A percentile compares a stretch with the other conserved stretches of the same genome.
These are phyloP conservation scores for Umbellularia californica DNA, from an alignment of 164 flowering plant genomes.

Conservation along the genomic window DNA sequence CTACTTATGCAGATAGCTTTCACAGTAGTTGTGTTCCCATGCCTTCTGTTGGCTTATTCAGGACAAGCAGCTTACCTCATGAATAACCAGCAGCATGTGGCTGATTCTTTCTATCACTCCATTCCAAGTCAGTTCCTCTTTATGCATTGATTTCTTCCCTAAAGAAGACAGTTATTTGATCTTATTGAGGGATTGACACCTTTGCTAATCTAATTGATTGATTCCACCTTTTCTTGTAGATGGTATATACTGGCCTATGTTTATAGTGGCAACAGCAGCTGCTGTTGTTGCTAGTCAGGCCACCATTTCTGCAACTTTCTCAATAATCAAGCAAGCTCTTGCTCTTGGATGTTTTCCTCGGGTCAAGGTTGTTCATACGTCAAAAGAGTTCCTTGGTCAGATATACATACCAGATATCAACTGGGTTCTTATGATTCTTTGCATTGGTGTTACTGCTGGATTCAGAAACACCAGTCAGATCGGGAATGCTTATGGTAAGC, in stretches of 20 bases:
- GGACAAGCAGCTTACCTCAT: constrained; percentile 96
- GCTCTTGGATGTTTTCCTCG: constrained; percentile 89
- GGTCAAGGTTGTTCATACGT: constrained; percentile 84
- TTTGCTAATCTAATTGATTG: not conserved
- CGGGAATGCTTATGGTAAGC: constrained; percentile 90
- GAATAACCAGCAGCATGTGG: constrained; percentile 52
- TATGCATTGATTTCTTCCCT: not conserved
- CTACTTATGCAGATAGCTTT: constrained; percentile 52
- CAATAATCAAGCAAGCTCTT: constrained; percentile 82
- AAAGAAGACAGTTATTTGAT: not conserved
- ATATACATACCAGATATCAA: constrained; percentile 88
- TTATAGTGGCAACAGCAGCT: constrained; percentile 75
- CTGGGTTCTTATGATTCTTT: constrained; percentile 85
- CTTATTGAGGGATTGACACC: not conserved
- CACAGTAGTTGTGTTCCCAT: constrained; percentile 84
- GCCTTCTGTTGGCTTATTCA: constrained; percentile 84
- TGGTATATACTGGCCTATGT: constrained; percentile 81
- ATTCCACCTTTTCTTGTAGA: constrained; percentile 37
- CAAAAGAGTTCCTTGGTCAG: constrained; percentile 71
- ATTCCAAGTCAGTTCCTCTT: constrained; percentile 72
- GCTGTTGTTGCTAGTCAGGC: constrained; percentile 94
- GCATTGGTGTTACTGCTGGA: constrained; percentile 77
- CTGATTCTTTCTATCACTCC: constrained; percentile 81
- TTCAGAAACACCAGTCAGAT: constrained; percentile 76
- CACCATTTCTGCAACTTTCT: constrained; percentile 83